Base-by-base conservation (phyloP, 2,329 filamentous ascomycete species). In the Ascochyta lentis region DNA sequence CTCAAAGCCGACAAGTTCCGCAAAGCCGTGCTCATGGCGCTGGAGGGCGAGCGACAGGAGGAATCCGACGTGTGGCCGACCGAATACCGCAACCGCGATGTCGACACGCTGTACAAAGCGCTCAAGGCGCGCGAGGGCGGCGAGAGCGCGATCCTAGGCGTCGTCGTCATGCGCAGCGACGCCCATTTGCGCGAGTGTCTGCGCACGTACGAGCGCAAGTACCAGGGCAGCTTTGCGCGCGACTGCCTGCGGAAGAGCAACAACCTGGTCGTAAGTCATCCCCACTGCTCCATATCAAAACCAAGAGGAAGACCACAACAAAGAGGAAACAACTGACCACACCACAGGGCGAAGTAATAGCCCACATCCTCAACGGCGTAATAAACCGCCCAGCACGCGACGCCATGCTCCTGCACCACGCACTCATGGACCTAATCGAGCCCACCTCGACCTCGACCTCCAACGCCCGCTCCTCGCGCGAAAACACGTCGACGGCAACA, bases 1-100 rank as follows among this genome's bases (percentile, higher is more conserved):
- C 82, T 99, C 34, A 94, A 93, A 69, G 92, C 95, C 60, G 93
- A 98, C 77, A 98, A 98, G 77, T 99, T 98, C 79, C 92, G 96
- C 60, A 89, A 87, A 61, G 93, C 93, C 0, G 87, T 99, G 4
- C 72, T 98, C 56, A 82, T 92, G 71, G 92, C 90, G 6, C 82
- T 99, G 0, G 92, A 96, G 54, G 92, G 90, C 74, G 81, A 86
- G 52, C 80, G 92, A 10, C 95, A 96, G 85, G 90, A 95, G 63
- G 93, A 98, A 61, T 82, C 80, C 19, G 89, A 92, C 45, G 65
- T 75, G 0, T 81, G 78, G 70, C 81, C 83, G 1, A 61, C 88
- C 6, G 88, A 94, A 63, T 78, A 81, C 52, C 62, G 77, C 12
- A 74, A 78, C 34, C 68, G 88, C 41, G 94, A 98, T 71, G 89